Evolutionary conservation across 352 stramenopile genomes (phyloP).

Genomic region (Phytopythium sindhum): DNA sequence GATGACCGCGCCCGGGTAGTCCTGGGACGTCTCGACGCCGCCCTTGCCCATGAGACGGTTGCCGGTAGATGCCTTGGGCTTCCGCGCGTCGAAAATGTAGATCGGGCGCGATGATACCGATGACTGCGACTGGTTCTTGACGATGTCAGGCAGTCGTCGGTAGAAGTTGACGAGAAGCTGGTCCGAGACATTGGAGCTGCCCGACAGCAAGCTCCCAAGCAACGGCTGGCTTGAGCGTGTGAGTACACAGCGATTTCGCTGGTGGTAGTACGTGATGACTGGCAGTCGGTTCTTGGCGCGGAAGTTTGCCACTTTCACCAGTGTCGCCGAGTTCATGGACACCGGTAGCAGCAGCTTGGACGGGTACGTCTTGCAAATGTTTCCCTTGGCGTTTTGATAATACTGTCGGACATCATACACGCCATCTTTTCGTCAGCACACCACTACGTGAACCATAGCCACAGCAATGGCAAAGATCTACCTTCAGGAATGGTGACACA

Average conservation of each 20-base stretch:
- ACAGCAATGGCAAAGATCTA: slow-evolving; percentile 11
- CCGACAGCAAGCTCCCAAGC: slow-evolving; percentile 66
- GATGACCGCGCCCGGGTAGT: slow-evolving; percentile 76
- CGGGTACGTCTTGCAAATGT: slow-evolving; percentile 84
- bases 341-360: slow-evolving; percentile 73
- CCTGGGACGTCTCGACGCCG: slow-evolving; percentile 81
- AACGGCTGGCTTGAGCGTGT: slow-evolving; percentile 82
- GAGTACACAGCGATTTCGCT: slow-evolving; percentile 71
- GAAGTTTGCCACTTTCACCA: slow-evolving; percentile 77
- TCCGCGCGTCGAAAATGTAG: slow-evolving; percentile 90
- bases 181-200: slow-evolving; percentile 70
- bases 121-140: slow-evolving; percentile 63
- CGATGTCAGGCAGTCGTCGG: slow-evolving; percentile 77
- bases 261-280: slow-evolving; percentile 85
- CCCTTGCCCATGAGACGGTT: slow-evolving; percentile 91
- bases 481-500: slow-evolving; percentile 70
- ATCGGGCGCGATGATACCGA: slow-evolving; percentile 65
- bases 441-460: background rate
- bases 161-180: slow-evolving; percentile 73
- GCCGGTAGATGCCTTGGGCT: slow-evolving; percentile 85
- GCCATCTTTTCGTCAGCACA: background rate
- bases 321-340: slow-evolving; percentile 58
- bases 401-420: slow-evolving; percentile 24
- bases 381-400: slow-evolving; percentile 75
- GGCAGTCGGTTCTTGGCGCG: slow-evolving; percentile 84